Base-by-base conservation (phyloP, 306 rosid genomes). In the Hippophae tibetana region DNA sequence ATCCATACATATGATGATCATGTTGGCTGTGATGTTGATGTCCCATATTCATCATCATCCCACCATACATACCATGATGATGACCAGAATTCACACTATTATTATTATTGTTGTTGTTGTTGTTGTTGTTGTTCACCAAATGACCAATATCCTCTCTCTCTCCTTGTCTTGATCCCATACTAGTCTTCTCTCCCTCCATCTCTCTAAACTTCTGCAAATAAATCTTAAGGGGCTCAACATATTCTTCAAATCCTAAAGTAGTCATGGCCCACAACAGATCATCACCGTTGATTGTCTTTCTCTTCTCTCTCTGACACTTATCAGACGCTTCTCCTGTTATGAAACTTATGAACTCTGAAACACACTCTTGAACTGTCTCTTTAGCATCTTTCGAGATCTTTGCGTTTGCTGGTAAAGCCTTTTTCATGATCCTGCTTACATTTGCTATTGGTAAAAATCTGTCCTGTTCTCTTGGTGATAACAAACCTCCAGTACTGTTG, bases 401-500 rank as follows among this genome's bases (percentile, higher is more conserved):
- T 0, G 77, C 85, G 73, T 77, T 77, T 11, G 75, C 75, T 25
- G 89, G 89, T 6, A 83, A 62, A 2, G 75, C 81, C 45, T 77
- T 83, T 76, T 77, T 79, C 89, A 83, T 83, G 65, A 79, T 83
- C 62, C 85, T 72, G 54, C 85, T 77, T 59, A 83, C 85, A 81
- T 77, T 79, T 8, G 87, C 87, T 61, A 82, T 78, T 3, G 83
- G 83, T 5, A 83, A 74, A 47, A 74, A 72, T 75, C 83, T 60
- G 67, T 74, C 85, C 58, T 79, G 89, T 79, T 83, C 83, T 43
- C 81, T 69, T 3, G 65, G 76, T 7, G 62, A 47, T 0, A 70
- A 40, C 6, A 68, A 31, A 31, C 38, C 38, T 31, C 38, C 38
- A 2, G 38, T 31, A 31, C 38, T 31, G 38, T 31, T 7, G 76